Conservation (phyloP, 495 filamentous ascomycete genomes). For the Xylaria scruposa region DNA sequence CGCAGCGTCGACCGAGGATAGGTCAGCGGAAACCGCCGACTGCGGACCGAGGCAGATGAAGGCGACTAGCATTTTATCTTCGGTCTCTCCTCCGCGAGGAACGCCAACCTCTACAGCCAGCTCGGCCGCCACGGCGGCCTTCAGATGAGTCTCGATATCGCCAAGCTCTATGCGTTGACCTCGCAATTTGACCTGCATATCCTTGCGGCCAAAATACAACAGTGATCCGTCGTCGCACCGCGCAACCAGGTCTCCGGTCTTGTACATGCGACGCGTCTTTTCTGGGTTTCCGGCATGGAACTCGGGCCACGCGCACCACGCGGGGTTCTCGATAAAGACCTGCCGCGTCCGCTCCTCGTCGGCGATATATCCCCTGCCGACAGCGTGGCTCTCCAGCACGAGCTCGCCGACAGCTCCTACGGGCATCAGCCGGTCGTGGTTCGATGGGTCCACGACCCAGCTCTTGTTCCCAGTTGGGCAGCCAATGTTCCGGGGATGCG, state of each 20-base stretch:
- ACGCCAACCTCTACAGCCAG: conserved; percentile 8
- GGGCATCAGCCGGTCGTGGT: conserved; percentile 36
- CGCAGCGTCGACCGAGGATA: conserved; percentile 8
- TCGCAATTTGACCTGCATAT: conserved; percentile 23
- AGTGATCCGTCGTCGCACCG: conserved; percentile 34
- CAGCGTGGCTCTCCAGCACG: conserved; percentile 26
- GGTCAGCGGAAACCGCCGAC: not conserved
- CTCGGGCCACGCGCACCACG: conserved; percentile 39
- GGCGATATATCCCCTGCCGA: conserved; percentile 45
- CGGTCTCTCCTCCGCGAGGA: conserved; percentile 7
- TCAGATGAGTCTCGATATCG: conserved; percentile 13
- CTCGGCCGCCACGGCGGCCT: not conserved
- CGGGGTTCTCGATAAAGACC: conserved; percentile 46
- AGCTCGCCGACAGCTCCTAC: conserved; percentile 24
- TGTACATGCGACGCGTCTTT: conserved; percentile 15
- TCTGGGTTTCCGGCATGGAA: not conserved
- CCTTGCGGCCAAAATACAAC: conserved; percentile 32
- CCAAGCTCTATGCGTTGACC: conserved; percentile 23
- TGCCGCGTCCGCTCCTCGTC: conserved; percentile 36
- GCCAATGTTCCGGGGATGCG: conserved; percentile 51
- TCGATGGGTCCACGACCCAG: conserved; percentile 60
- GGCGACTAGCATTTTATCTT: conserved; percentile 14
- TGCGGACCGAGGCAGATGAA: conserved; percentile 13
- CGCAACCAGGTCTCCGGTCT: conserved; percentile 25
- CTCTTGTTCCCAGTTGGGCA: conserved; percentile 49